phyloP scores from a whole-genome alignment of 441 rosid species.

The Pelargonium australe region DNA sequence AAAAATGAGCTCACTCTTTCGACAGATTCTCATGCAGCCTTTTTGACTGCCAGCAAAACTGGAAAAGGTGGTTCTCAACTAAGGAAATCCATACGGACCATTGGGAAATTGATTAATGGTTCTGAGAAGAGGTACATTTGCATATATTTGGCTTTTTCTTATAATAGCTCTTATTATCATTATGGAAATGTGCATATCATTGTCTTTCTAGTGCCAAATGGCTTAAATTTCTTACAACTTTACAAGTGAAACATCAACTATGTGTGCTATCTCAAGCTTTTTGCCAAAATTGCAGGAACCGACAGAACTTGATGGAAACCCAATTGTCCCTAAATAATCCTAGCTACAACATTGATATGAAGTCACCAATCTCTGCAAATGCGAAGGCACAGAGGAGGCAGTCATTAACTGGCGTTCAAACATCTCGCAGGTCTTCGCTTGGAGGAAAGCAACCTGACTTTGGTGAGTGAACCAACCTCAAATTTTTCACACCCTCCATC shows the following conservation, averaged over 20 bases:
- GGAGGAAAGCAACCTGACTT: constrained; percentile 57
- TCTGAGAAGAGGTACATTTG: constrained; percentile 64
- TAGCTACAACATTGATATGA: constrained; percentile 25
- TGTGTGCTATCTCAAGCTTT: background rate
- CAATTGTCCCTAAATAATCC: constrained; percentile 35
- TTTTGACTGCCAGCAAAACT: constrained; percentile 22
- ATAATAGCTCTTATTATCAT: background rate
- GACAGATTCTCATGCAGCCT: constrained; percentile 32
- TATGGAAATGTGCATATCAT: background rate
- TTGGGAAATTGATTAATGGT: constrained; percentile 79
- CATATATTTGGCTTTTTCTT: background rate
- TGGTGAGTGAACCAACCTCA: constrained; percentile 31
- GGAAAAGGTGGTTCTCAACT: constrained; percentile 62
- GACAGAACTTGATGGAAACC: constrained; percentile 29
- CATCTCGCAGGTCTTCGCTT: constrained; percentile 65
- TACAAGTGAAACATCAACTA: background rate
- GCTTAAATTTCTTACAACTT: background rate
- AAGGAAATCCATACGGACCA: constrained; percentile 72
- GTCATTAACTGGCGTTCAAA: constrained; percentile 58
- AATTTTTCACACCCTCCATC: background rate
- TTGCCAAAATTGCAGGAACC: constrained; percentile 33
- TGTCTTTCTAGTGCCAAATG: background rate
- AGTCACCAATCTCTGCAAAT: constrained; percentile 41
- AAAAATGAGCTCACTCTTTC: constrained; percentile 31
- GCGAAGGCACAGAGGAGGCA: constrained; percentile 55